Evolutionary conservation across 2,329 filamentous ascomycete genomes (phyloP), one percentile per base, ranked within the genome.

Genomic region (Chaetomium olivaceum): DNA sequence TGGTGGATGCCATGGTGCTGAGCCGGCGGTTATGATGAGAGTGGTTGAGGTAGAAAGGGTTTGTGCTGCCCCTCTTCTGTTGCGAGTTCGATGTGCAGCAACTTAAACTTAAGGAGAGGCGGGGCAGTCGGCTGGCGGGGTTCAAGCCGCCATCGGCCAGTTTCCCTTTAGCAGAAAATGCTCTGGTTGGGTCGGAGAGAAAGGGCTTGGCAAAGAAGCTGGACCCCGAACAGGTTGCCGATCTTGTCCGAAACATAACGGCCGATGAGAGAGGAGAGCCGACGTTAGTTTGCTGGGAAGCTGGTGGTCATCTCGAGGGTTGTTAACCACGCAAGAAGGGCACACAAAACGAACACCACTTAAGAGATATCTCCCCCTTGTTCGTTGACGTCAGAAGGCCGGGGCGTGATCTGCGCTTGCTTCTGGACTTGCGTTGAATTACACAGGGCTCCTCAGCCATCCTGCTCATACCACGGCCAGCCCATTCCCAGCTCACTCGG

Each of bases 1-100:
- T 90, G 73, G 80, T 77, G 73, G 89, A 79, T 76, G 91, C 85
- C 92, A 96, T 96, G 70, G 76, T 82, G 74, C 55, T 71, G 58
- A 64, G 62, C 61, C 25, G 67, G 51, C 55, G 64, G 51, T 50
- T 61, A 65, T 59, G 65, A 61, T 68, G 69, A 64, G 62, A 31
- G 57, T 54, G 64, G 63, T 43, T 67, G 63, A 23, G 65, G 64
- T 61, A 59, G 63, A 62, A 69, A 68, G 58, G 54, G 58, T 64
- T 67, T 60, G 48, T 60, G 65, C 62, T 60, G 65, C 62, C 62
- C 65, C 63, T 70, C 61, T 57, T 67, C 29, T n/a, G 43, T 25
- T 39, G 46, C 25, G 55, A 48, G 63, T 43, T 27, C 14, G 59
- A 61, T 39, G 39, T 23, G 43, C 36, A 48, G 52, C 31, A 61